Evolutionary conservation across 1,139 yeast genomes (phyloP), one percentile per base, ranked within the genome.

Genomic region (Taphrina betulina): DNA sequence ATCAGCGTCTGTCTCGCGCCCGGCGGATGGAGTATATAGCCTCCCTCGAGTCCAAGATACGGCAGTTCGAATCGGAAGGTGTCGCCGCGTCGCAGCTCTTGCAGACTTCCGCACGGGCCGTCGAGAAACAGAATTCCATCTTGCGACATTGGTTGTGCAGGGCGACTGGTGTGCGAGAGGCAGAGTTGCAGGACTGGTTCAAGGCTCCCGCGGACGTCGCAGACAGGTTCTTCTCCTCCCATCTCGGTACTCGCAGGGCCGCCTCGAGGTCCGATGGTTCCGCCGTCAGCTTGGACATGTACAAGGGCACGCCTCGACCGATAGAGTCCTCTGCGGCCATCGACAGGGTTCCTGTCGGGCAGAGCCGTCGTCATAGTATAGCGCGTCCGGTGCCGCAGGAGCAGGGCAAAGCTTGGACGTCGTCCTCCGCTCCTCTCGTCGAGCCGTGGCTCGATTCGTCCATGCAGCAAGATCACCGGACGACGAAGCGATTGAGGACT

Each of bases 91-190:
- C 73, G 1, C 63, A 89, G 38, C 82, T 79, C 63, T 96, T 86
- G 50, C 98, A 92, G 66, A 79, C 78, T 62, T 72, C 92, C 62
- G 75, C 94, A 61, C 92, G 97, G 96, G 89, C 97, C 36, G 78
- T 89, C 61, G 99, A 50, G 36, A 22, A 38, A 12, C 46, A 50
- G 14, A 50, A 50, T 17, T 14, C 40, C 38, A 31, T 22, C 10
- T 33, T 50, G 20, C 28, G 17, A 16, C n/a, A 38, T 12, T 40
- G 46, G 46, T 35, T 48, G 26, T 41, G 45, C 14, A 35, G 24
- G 22, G 36, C 37, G 16, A 3, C 24, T 7, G 37, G 23, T 8
- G 34, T 50, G 33, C 12, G 24, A 20, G 54, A 50, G 38, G 12
- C 26, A 5, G 54, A 40, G 5, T 3, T 50, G 5, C 38, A 41